A percentile compares a stretch with the other conserved stretches of the same genome.
Evolutionary conservation across 345 rosid genomes (phyloP).

Genomic region (Pistacia vera): DNA sequence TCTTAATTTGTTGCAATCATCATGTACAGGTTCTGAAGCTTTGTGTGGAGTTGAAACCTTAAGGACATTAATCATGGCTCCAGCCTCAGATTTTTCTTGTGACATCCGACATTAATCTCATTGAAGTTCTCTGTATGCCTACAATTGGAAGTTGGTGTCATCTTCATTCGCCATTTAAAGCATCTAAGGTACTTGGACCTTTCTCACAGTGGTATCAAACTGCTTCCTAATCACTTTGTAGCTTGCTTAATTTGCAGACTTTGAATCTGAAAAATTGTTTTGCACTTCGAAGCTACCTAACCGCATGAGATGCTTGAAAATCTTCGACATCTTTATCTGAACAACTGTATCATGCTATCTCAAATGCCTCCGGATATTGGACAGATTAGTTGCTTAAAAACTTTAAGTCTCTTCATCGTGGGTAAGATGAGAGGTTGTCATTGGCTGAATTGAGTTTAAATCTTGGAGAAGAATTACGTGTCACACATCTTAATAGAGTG

Average conservation of each 20-base stretch:
- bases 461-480: constrained; percentile 12
- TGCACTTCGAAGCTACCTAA: constrained; percentile 8
- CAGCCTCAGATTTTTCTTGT: neutral
- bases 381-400: constrained; percentile 6
- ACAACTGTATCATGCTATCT: neutral
- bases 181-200: constrained; percentile 16
- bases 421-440: neutral
- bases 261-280: neutral
- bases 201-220: neutral
- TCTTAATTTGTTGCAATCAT: neutral
- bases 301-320: neutral
- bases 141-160: too few species aligned
- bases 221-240: constrained; percentile 1
- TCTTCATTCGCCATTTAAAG: neutral
- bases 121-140: too few species aligned
- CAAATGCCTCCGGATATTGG: constrained; percentile 9
- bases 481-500: constrained; percentile 6
- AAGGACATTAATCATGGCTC: neutral
- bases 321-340: constrained; percentile 3
- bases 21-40: neutral
- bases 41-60: neutral
- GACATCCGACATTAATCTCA: neutral
- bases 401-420: constrained; percentile 21
- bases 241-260: constrained; percentile 16
- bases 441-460: constrained; percentile 12